Evolutionary conservation across 2,329 filamentous ascomycete species (phyloP), one percentile per base, ranked within the genome.

Genomic region (Fusarium pseudoanthophilum): DNA sequence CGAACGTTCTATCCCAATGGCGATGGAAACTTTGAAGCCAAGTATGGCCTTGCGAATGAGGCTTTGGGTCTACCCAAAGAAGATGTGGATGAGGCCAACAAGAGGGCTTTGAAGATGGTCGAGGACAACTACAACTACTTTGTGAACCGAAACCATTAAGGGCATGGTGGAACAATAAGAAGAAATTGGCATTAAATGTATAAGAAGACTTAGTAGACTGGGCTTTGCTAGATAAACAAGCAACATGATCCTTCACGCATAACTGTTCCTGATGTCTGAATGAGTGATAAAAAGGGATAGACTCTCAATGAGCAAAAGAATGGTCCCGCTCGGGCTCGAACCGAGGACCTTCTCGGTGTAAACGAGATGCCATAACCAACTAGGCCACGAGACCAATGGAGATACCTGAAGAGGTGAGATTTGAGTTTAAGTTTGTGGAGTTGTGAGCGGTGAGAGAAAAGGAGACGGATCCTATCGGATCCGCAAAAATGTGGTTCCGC

Each of bases 11-110:
- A 81, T 63, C 82, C 84, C 1, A 77, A 80, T 9, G 79, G 79
- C 6, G 74, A 81, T 16, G 80, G 86, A 11, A 83, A 85, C 69
- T 85, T 86, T 63, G 82, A 79, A 40, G 84, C 82, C 58, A 81
- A 80, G 40, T 40, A 80, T 18, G 78, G 77, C 2, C 63, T 80
- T 20, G 78, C 72, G 6, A 92, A 92, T 69, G 84, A 86, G 20
- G 73, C 82, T 10, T 79, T 93, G n/a, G 88, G 85, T 0, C 79
- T 93, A 76, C 86, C 87, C 0, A 81, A 87, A 69, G 91, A 92
- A 79, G 84, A 86, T 48, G 70, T 92, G 51, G 90, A 92, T 73
- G 85, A 87, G 67, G 81, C 82, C 30, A 92, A 87, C 0, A 84
- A 82, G 78, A 78, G 78, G 30, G 87, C 85, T 0, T 72, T 91